A percentile compares a stretch with the other conserved stretches of the same genome.
Conservation (phyloP, 2,329 filamentous ascomycete species). For the Paracoccidioides lutzii region DNA sequence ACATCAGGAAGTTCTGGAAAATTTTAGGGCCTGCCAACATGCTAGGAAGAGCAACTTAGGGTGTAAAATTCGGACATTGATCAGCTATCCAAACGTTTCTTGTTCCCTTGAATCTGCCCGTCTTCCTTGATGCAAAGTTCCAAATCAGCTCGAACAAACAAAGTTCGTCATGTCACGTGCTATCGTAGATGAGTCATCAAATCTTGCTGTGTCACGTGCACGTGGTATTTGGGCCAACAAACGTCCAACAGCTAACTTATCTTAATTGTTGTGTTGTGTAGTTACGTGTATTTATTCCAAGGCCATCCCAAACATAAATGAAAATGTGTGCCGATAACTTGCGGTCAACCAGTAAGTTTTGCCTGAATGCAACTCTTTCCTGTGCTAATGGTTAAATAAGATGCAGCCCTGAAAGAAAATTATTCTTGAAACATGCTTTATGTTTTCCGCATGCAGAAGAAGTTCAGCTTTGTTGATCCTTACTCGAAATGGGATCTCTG, state of each 20-base stretch:
- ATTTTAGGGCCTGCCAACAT: background rate
- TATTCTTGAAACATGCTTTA: background rate
- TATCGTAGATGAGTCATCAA: background rate
- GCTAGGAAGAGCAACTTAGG: background rate
- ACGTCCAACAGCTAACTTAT: no score
- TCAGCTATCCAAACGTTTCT: background rate
- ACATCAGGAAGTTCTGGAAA: background rate
- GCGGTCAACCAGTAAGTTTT: no score
- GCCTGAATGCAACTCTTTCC: no score
- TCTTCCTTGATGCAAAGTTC: background rate
- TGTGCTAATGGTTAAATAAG: no score
- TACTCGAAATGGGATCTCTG: background rate
- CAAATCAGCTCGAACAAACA: background rate
- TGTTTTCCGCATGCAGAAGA: background rate
- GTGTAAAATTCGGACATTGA: background rate
- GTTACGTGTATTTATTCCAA: no score
- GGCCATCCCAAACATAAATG: no score
- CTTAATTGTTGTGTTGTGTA: no score
- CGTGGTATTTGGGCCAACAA: background rate
- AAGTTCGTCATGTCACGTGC: background rate
- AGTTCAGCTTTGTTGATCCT: background rate
- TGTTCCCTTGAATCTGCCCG: background rate
- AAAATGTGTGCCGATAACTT: no score
- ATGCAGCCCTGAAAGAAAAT: background rate
- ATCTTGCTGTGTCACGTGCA: background rate